phyloP scores from a whole-genome alignment of 257 asterid species.

The Lycium barbarum region DNA sequence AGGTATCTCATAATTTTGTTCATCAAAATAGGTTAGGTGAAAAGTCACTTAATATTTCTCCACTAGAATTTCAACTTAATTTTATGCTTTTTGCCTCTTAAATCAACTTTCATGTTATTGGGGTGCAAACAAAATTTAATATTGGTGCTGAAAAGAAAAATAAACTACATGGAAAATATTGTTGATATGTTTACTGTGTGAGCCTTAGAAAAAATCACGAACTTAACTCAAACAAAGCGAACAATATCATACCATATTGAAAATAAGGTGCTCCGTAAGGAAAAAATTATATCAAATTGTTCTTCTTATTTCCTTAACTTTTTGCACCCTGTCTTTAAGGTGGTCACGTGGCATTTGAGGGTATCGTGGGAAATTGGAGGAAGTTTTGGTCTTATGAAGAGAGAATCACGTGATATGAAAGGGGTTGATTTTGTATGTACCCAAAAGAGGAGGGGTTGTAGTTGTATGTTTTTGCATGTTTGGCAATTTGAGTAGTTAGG shows the following conservation, averaged over 20 bases:
- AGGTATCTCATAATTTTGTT: not conserved
- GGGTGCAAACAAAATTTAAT: too few species aligned
- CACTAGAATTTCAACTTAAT: too few species aligned
- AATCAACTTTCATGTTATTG: too few species aligned
- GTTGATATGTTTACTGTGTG: too few species aligned
- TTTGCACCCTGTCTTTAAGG: not conserved
- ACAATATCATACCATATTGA: not conserved
- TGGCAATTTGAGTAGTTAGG: not conserved
- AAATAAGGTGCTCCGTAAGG: not conserved
- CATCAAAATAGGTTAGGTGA: not conserved
- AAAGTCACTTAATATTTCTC: not conserved
- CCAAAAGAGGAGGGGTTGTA: too few species aligned
- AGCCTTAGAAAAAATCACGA: too few species aligned
- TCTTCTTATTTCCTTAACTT: not conserved
- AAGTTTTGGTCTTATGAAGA: not conserved
- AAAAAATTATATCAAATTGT: not conserved
- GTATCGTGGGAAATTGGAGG: not conserved
- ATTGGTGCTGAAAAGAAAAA: too few species aligned
- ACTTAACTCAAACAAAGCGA: not conserved
- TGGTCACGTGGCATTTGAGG: conserved; percentile 5
- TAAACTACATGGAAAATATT: too few species aligned
- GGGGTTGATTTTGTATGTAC: not conserved
- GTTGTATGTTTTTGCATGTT: not conserved
- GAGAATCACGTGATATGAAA: not conserved
- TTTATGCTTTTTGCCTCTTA: too few species aligned